Percentiles rank a stretch among this genome's conserved stretches.
phyloP scores from a whole-genome alignment of 2,329 filamentous ascomycete species.

The Hypoxylon sp. region DNA sequence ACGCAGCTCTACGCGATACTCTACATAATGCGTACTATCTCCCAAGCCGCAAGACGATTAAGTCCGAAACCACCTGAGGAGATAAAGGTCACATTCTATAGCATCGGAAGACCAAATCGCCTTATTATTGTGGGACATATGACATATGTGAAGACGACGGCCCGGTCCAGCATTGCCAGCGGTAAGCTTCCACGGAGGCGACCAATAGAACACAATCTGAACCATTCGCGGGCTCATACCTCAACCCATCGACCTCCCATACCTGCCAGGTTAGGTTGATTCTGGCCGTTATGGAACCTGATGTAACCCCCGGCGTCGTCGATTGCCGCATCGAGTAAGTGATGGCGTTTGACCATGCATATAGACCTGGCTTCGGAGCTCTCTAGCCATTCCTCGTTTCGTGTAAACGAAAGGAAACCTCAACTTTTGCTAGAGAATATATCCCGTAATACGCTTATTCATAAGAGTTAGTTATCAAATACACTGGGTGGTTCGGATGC shows the following conservation, averaged over 20 bases:
- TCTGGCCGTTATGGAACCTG: not conserved
- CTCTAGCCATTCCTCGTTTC: not conserved
- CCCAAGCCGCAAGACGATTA: not conserved
- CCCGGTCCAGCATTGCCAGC: not conserved
- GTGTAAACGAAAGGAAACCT: not conserved
- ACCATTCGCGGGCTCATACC: not conserved
- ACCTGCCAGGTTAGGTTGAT: not conserved
- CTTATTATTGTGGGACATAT: not conserved
- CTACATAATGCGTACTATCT: not conserved
- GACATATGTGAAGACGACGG: not conserved
- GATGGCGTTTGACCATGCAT: not conserved
- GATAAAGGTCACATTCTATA: not conserved
- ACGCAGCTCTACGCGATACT: not conserved
- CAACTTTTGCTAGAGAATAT: not conserved
- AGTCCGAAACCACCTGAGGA: not conserved
- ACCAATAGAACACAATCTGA: not conserved
- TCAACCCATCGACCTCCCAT: not conserved
- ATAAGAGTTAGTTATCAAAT: not conserved
- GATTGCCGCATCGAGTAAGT: not conserved
- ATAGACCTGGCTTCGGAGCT: not conserved
- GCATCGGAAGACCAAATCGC: not conserved
- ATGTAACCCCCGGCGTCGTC: not conserved
- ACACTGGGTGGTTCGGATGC: not conserved
- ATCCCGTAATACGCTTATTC: not conserved
- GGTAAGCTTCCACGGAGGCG: not conserved